Conservation (phyloP, 2,329 filamentous ascomycete species). For the Colletotrichum plurivorum region DNA sequence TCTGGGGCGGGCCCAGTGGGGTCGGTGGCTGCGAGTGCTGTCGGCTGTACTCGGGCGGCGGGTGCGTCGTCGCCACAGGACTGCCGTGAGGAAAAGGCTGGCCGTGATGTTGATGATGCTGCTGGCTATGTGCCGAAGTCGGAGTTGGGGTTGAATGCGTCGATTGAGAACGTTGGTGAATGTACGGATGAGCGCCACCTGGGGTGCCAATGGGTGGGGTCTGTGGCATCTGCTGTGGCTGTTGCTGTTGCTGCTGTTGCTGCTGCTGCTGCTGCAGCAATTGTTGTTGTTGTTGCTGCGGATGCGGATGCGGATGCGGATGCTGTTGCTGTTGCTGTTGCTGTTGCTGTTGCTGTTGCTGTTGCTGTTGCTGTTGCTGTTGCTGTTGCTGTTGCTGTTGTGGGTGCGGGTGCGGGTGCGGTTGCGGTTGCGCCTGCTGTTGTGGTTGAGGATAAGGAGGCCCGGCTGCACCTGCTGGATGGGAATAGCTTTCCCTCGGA, state of each 20-base stretch:
- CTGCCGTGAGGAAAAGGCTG: slow-evolving; percentile 67
- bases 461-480: slow-evolving; percentile 51
- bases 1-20: slow-evolving; percentile 66
- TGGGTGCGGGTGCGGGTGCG: slow-evolving; percentile 52
- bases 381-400: slow-evolving; percentile 55
- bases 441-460: slow-evolving; percentile 45
- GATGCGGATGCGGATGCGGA: too few species aligned
- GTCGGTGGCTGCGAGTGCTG: slow-evolving; percentile 69
- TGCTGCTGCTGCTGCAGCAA: slow-evolving; percentile 59
- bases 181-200: slow-evolving; percentile 50
- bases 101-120: slow-evolving; percentile 68
- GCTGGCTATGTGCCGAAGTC: slow-evolving; percentile 73
- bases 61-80: slow-evolving; percentile 62
- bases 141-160: slow-evolving; percentile 72
- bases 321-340: slow-evolving; percentile 50
- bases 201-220: slow-evolving; percentile 60
- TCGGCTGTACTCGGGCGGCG: slow-evolving; percentile 59
- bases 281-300: slow-evolving; percentile 46
- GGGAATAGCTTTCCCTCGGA: slow-evolving; percentile 62
- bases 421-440: slow-evolving; percentile 48
- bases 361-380: slow-evolving; percentile 51
- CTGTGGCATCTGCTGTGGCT: slow-evolving; percentile 55
- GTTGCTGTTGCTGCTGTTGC: slow-evolving; percentile 48
- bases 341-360: slow-evolving; percentile 46
- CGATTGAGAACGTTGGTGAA: slow-evolving; percentile 68